A percentile compares a stretch with the other conserved stretches of the same genome.
phyloP scores from a whole-genome alignment of 257 asterid species.

The Craterostigma plantagineum region DNA sequence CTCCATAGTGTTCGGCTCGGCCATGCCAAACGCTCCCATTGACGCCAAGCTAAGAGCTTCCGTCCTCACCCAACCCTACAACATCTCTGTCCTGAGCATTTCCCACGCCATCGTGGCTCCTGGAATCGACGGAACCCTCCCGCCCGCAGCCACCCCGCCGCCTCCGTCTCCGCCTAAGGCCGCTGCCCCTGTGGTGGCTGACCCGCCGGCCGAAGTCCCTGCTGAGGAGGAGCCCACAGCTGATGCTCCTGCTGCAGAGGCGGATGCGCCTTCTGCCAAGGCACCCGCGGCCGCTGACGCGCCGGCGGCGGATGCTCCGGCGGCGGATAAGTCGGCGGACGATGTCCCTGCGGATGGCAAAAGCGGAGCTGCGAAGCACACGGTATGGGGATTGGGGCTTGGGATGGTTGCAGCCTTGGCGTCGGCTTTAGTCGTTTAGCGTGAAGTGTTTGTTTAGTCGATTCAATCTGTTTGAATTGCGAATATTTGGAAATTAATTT shows the following conservation, averaged over 20 bases:
- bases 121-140: constrained; percentile 25
- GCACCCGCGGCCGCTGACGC: constrained; percentile 6
- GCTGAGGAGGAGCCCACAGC: constrained; percentile 10
- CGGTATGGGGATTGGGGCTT: neutral
- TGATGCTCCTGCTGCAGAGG: constrained; percentile 9
- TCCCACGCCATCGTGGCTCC: constrained; percentile 32
- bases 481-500: too few species aligned
- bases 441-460: too few species aligned
- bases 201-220: constrained; percentile 4
- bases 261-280: constrained; percentile 1
- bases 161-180: constrained; percentile 7
- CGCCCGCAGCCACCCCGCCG: constrained; percentile 15
- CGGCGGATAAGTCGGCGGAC: constrained; percentile 5
- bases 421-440: too few species aligned
- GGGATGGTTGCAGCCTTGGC: too few species aligned
- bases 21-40: constrained; percentile 20
- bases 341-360: constrained; percentile 5
- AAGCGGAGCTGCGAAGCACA: neutral
- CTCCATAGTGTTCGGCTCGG: constrained; percentile 41
- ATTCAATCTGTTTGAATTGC: too few species aligned
- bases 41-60: constrained; percentile 16
- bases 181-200: constrained; percentile 3
- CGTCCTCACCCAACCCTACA: constrained; percentile 32
- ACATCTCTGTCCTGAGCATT: constrained; percentile 40
- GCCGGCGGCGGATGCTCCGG: constrained; percentile 6